Evolutionary conservation across 169 alveolate genomes (phyloP), one percentile per base, ranked within the genome.

Genomic region (Plasmodium falciparum): DNA sequence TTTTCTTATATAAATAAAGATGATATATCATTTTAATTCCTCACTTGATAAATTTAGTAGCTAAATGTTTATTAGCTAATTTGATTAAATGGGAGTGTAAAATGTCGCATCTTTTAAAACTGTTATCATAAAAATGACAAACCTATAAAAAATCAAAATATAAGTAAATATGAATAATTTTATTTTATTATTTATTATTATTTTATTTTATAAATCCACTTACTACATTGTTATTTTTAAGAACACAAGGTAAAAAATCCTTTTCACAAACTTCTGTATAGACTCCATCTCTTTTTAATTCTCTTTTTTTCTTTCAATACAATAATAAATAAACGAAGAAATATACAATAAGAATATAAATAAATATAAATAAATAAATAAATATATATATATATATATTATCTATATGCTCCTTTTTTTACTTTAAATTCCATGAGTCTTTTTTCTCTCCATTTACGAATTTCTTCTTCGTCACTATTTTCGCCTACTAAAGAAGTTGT

Each of bases 381-480:
- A 7, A 2, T 29, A 73, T 74, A 45, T n/a, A 2, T 29, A 73
- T 9, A 6, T 43, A n/a, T 20, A 29, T 7, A 15, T 17, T 66
- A 29, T 71, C 6, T 56, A 9, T 39, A 26, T 56, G 54, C 17
- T 70, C 2, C 2, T 47, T 56, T 20, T 54, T 45, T 70, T 67
- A 80, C 90, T 54, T 80, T 80, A 65, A 80, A 74, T 22, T 80
- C 76, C 47, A 61, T 80, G 3, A 80, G 52, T 67, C 83, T 56
- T 72, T 80, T 80, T 59, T 80, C 83, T 52, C 83, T 50, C 83
- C 83, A 67, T 69, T 80, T 80, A 17, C 90, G 24, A 22, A 67
- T 80, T 70, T 80, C 83, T 67, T 80, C 90, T 26, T 80, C 90
- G 61, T 80, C 90, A 61, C 90, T 80, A 72, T 67, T 80, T 80